Conservation (phyloP, 352 stramenopile genomes). For the Phytophthora uliginosa region DNA sequence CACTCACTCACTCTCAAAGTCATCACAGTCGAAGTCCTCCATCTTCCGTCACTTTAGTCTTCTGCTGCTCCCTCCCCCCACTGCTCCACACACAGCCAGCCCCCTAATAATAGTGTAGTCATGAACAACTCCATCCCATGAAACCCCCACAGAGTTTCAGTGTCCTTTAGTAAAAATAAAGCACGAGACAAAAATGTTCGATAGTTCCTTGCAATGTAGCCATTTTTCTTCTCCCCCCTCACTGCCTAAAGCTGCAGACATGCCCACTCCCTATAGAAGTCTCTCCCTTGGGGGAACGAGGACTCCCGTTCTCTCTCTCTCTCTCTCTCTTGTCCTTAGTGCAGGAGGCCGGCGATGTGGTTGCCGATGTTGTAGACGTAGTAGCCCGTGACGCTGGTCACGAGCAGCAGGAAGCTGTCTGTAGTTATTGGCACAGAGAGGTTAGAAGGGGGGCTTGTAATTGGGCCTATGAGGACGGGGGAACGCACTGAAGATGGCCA, state of each 20-base stretch:
- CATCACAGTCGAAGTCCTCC: constrained; percentile 74
- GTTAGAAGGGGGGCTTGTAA: constrained; percentile 7
- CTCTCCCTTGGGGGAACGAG: background rate
- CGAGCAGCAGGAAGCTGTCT: constrained; percentile 81
- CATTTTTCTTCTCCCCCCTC: background rate
- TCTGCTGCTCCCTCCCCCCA: constrained; percentile 5
- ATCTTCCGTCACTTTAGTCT: constrained; percentile 9
- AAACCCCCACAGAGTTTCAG: constrained; percentile 8
- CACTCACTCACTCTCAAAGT: constrained; percentile 72
- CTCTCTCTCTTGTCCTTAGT: constrained; percentile 29
- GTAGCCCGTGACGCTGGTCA: constrained; percentile 79
- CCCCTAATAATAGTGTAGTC: constrained; percentile 13
- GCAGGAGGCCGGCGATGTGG: constrained; percentile 59
- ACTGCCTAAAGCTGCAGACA: background rate
- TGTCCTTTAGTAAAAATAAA: background rate
- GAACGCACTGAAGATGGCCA: constrained; percentile 86
- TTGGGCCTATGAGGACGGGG: background rate
- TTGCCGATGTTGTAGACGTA: constrained; percentile 79
- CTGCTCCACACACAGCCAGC: background rate
- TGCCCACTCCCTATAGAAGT: background rate
- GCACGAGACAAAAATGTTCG: background rate
- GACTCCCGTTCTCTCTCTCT: constrained; percentile 8
- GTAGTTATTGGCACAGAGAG: background rate
- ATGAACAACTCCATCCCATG: constrained; percentile 4
- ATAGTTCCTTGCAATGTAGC: background rate